Evolutionary conservation across 2,329 filamentous ascomycete genomes (phyloP).

Genomic region (Colletotrichum ledebouriae): DNA sequence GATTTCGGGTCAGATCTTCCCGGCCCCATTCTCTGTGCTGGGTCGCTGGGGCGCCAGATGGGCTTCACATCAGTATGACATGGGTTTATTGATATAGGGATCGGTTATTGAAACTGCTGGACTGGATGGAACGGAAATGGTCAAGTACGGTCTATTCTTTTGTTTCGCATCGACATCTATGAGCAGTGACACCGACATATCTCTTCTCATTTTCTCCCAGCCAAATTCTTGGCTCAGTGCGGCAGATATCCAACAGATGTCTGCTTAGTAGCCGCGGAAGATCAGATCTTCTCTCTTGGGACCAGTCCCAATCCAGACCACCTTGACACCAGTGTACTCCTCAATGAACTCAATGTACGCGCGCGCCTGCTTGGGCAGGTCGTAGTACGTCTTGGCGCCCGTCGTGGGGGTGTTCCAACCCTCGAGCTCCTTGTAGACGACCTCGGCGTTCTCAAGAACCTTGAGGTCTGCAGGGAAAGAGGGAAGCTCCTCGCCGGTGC

Average conservation of each 20-base stretch:
- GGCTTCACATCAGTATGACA: no score
- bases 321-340: slow-evolving; percentile 71
- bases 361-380: slow-evolving; percentile 73
- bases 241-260: neutral
- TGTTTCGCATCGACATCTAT: neutral
- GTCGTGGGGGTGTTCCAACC: slow-evolving; percentile 79
- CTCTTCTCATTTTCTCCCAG: slow-evolving; percentile 1
- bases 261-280: slow-evolving; percentile 45
- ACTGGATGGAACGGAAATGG: neutral
- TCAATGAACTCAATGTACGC: slow-evolving; percentile 78
- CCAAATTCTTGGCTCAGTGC: neutral
- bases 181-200: neutral
- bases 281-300: slow-evolving; percentile 76
- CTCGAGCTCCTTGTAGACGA: slow-evolving; percentile 76
- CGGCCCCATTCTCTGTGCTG: neutral
- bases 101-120: no score
- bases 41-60: no score
- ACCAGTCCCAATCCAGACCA: slow-evolving; percentile 70
- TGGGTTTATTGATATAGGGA: no score
- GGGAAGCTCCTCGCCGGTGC: slow-evolving; percentile 61
- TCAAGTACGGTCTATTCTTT: slow-evolving; percentile 11
- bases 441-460: slow-evolving; percentile 69
- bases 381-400: slow-evolving; percentile 69
- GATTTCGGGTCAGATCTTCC: neutral
- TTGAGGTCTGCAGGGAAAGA: slow-evolving; percentile 76